Conservation (phyloP, 2,329 filamentous ascomycete species). For the Orbilia brochopaga region DNA sequence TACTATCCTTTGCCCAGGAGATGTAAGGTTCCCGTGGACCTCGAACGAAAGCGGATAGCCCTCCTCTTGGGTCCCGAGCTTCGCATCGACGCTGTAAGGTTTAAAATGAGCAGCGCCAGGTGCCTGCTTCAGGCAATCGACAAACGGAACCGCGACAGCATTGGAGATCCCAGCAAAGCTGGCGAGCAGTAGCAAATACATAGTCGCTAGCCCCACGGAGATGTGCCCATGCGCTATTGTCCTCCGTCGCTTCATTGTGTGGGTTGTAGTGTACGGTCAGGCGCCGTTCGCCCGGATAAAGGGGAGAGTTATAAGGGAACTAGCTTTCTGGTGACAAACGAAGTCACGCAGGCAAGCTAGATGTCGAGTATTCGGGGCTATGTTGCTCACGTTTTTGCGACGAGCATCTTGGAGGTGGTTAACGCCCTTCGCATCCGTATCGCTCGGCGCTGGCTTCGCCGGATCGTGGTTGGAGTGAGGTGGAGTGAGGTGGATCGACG, state of each 20-base stretch:
- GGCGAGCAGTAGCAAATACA: conserved; percentile 16
- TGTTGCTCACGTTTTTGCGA: no score
- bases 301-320: not conserved
- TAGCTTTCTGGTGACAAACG: not conserved
- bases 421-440: no score
- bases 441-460: no score
- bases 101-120: conserved; percentile 35
- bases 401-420: no score
- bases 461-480: no score
- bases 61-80: conserved; percentile 33
- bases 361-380: conserved; percentile 2
- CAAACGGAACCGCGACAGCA: conserved; percentile 33
- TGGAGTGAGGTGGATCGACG: no score
- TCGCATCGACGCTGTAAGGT: conserved; percentile 44
- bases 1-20: conserved; percentile 22
- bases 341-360: conserved; percentile 4
- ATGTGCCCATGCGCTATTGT: conserved; percentile 1
- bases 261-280: conserved; percentile 1
- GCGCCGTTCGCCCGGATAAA: conserved; percentile 11
- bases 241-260: conserved; percentile 43
- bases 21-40: conserved; percentile 38
- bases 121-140: conserved; percentile 23
- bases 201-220: conserved; percentile 21
- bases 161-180: conserved; percentile 15
- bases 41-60: conserved; percentile 35